Evolutionary conservation across 1,284 basidiomycete species (phyloP), one percentile per base, ranked within the genome.

Genomic region (Tylopilus orsonianus): DNA sequence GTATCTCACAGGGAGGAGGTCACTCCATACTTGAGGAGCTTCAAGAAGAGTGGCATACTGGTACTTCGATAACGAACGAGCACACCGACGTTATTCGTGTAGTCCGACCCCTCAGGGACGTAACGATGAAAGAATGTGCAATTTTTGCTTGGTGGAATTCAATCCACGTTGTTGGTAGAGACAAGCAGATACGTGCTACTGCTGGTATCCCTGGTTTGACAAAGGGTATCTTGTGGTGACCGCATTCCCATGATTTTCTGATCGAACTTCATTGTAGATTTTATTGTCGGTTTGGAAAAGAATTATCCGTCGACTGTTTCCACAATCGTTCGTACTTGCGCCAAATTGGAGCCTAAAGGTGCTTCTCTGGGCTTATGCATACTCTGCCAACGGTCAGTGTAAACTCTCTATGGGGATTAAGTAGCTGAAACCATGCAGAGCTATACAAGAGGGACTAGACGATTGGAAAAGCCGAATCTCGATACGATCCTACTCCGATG

Each of bases 291-390:
- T 0, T 66, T 95, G 19, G 90, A 91, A 65, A 81, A 79, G 38
- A 83, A 92, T 58, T 94, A 90, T 65, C 92, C 93, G 0, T 90
- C 91, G 0, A 95, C 93, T 0, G 92, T 95, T 4, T 92, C 90
- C 7, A 87, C 92, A 0, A 91, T 95, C 46, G 85, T 83, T 22
- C 78, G 87, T 38, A 95, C 92, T 0, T 91, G 89, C 53, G 83
- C 78, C 20, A 95, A 95, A 68, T 71, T 95, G 29, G 78, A 82
- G 9, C 86, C 92, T 8, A 87, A 87, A 56, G 79, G 80, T 45
- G 69, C 68, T 2, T 69, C 79, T 0, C 68, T 67, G 8, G 71
- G 69, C 0, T 59, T 61, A 12, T 94, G 92, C 61, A 69, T 80
- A 5, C 65, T 93, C 3, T 95, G 92, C 60, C 77, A 85, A 60